These are phyloP conservation scores for Claviceps africana DNA, from an alignment of 2,329 filamentous ascomycete genomes.

Conservation along the genomic window DNA sequence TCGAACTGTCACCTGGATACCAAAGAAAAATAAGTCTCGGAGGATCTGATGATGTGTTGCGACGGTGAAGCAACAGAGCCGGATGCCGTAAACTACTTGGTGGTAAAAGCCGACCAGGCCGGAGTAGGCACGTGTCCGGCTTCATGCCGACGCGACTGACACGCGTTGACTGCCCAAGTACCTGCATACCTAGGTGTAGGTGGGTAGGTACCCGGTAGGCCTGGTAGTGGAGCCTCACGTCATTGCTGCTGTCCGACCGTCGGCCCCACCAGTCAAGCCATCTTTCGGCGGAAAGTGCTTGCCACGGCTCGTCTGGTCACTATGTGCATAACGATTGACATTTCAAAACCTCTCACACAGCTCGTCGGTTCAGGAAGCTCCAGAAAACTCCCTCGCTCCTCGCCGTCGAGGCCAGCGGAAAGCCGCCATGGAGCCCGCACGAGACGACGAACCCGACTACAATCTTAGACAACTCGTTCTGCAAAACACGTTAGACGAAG, in stretches of 20 bases:
- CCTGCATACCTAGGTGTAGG: too few species aligned
- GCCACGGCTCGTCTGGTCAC: neutral
- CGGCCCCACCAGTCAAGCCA: neutral
- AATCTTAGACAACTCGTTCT: conserved; percentile 29
- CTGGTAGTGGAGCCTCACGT: too few species aligned
- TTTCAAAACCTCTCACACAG: neutral
- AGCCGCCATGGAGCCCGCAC: neutral
- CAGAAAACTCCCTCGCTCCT: too few species aligned
- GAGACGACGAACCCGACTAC: conserved; percentile 7
- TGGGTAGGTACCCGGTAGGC: too few species aligned
- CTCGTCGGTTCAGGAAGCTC: neutral
- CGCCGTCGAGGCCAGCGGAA: too few species aligned
- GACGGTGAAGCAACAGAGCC: neutral
- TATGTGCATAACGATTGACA: neutral
- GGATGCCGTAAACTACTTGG: neutral
- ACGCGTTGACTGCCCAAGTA: too few species aligned
- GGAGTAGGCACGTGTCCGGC: neutral
- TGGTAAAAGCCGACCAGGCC: neutral
- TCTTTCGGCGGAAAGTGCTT: neutral
- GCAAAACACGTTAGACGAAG: conserved; percentile 30
- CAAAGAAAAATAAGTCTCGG: neutral
- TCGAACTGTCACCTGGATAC: neutral
- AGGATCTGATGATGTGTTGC: neutral
- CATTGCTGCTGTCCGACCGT: too few species aligned
- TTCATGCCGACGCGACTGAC: neutral